phyloP scores from a whole-genome alignment of 2,329 filamentous ascomycete genomes.

The Remersonia thermophila region DNA sequence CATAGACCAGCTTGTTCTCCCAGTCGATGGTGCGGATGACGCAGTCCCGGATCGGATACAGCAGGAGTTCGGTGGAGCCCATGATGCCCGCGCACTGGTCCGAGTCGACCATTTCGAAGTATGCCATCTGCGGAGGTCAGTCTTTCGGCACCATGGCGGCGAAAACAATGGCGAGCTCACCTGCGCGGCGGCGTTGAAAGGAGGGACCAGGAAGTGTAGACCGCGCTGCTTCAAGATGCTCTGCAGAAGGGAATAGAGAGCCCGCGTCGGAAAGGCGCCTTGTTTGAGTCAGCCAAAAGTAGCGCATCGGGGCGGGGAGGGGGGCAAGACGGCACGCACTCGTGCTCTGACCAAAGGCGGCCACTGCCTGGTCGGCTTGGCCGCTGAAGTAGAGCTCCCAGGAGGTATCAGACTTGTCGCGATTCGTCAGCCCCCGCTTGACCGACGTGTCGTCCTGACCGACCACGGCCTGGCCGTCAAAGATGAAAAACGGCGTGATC shows the following conservation, averaged over 20 bases:
- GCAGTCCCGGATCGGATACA: conserved; percentile 71
- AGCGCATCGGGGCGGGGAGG: no score
- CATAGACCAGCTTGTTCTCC: conserved; percentile 50
- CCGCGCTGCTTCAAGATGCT: conserved; percentile 55
- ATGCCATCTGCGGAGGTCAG: conserved; percentile 49
- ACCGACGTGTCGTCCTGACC: conserved; percentile 61
- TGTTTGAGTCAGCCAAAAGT: conserved; percentile 11
- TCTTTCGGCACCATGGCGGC: background rate
- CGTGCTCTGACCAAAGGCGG: conserved; percentile 67
- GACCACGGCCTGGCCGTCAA: conserved; percentile 73
- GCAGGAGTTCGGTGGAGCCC: conserved; percentile 71
- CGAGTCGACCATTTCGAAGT: conserved; percentile 56
- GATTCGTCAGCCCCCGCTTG: conserved; percentile 51
- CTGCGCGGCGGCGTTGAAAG: conserved; percentile 80
- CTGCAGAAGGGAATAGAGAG: conserved; percentile 67
- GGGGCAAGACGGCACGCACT: conserved; percentile 35
- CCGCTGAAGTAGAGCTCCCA: conserved; percentile 81
- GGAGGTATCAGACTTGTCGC: conserved; percentile 60
- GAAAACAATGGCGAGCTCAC: conserved; percentile 32
- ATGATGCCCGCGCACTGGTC: conserved; percentile 65
- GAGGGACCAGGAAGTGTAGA: conserved; percentile 69
- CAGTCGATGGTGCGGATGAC: conserved; percentile 58
- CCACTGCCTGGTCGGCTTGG: conserved; percentile 67
- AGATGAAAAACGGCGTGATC: conserved; percentile 77
- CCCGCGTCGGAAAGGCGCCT: conserved; percentile 61